A percentile compares a stretch with the other conserved stretches of the same genome.
Evolutionary conservation across 176 grass and related monocot genomes (phyloP).

Genomic region (Hyparrhenia diplandra): DNA sequence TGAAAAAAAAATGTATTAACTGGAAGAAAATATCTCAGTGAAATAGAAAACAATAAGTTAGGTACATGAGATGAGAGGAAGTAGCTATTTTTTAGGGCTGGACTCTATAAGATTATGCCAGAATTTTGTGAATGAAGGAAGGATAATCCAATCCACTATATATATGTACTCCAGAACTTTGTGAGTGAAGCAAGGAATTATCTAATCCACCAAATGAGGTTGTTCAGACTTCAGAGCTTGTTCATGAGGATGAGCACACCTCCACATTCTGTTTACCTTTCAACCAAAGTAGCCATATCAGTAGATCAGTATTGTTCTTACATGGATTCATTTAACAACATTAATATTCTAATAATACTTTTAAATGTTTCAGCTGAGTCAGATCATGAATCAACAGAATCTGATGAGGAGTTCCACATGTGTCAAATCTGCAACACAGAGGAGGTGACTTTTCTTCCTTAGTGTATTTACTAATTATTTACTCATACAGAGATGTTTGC

Average conservation of each 20-base stretch:
- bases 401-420: constrained; percentile 97
- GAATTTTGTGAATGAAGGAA: neutral
- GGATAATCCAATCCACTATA: neutral
- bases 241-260: neutral
- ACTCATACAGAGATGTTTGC: constrained; percentile 9
- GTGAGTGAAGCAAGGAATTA: neutral
- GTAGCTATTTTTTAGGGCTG: neutral
- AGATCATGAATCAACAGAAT: constrained; percentile 82
- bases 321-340: neutral
- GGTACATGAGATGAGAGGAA: neutral
- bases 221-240: neutral
- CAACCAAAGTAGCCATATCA: neutral
- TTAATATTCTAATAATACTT: constrained; percentile 21
- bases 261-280: neutral
- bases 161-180: neutral
- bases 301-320: neutral
- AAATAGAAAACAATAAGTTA: neutral
- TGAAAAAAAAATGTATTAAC: constrained; percentile 23
- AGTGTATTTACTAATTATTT: constrained; percentile 8
- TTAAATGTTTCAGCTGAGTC: constrained; percentile 78
- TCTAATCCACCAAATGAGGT: neutral
- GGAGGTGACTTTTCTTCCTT: constrained; percentile 57
- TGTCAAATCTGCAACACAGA: constrained; percentile 94
- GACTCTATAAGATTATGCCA: neutral
- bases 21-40: constrained; percentile 7